phyloP scores from a whole-genome alignment of 352 stramenopile genomes.

The Pythium brassicae region DNA sequence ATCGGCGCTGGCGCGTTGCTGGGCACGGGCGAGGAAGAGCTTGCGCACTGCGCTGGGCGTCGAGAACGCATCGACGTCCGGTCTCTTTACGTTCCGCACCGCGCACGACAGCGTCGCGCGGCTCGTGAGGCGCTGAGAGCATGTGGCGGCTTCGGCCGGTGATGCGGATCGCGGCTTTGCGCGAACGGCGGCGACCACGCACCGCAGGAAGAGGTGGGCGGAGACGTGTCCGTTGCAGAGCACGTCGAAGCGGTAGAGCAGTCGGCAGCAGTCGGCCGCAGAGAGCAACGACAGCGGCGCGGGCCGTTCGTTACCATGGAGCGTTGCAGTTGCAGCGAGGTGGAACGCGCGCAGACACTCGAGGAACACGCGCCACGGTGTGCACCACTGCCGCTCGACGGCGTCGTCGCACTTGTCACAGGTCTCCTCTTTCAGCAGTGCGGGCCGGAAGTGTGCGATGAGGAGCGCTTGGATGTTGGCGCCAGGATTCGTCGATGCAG shows the following conservation, averaged over 20 bases:
- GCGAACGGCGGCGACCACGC: constrained; percentile 12
- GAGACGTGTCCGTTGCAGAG: constrained; percentile 22
- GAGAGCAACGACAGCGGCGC: constrained; percentile 3
- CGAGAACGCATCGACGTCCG: constrained; percentile 33
- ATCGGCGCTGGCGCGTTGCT: background rate
- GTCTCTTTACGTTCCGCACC: constrained; percentile 23
- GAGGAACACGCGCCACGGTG: constrained; percentile 23
- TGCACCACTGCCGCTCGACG: background rate
- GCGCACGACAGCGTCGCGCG: constrained; percentile 1
- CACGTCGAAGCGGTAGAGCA: constrained; percentile 41
- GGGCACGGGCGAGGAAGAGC: constrained; percentile 27
- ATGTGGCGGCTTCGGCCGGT: background rate
- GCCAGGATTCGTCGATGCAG: background rate
- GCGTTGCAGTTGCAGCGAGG: constrained; percentile 8
- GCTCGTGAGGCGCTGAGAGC: background rate
- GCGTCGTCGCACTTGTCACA: background rate
- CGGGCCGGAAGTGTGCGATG: background rate
- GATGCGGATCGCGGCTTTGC: background rate
- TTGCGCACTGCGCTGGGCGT: constrained; percentile 34
- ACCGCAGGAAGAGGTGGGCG: constrained; percentile 11
- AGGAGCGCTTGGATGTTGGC: constrained; percentile 1
- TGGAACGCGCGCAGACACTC: constrained; percentile 22
- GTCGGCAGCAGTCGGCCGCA: constrained; percentile 23
- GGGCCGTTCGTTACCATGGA: background rate
- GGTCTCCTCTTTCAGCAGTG: background rate